Evolutionary conservation across 768 basidiomycete species (phyloP), one percentile per base, ranked within the genome.

Genomic region (Tremella fuciformis): DNA sequence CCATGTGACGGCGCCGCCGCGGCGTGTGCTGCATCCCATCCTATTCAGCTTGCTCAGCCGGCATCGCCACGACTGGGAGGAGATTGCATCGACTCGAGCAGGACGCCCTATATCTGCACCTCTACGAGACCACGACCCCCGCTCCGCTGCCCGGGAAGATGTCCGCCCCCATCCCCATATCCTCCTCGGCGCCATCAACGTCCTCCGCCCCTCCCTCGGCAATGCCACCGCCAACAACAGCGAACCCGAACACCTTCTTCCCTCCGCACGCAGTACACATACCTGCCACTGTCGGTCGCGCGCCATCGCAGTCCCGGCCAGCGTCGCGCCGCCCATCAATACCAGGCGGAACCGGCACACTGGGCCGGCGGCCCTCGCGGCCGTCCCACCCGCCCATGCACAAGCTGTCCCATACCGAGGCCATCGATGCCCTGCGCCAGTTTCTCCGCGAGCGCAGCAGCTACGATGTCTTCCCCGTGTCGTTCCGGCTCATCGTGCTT

Each of bases 391-490:
- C 71, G n/a, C 66, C 71, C 2, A 8, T 53, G 3, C 55, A 55
- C 13, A 18, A 59, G 19, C 55, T 74, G 2, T 63, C 72, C 0
- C 79, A 80, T 62, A 62, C 71, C 22, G 71, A 73, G 41, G 81
- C 78, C 0, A 66, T 81, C 21, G 75, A 77, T 37, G 70, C 75
- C 18, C 91, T 99, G 70, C 83, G 94, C 52, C 78, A 78, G 52
- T 89, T 91, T 78, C 85, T 98, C 79, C 88, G 84, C 69, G 84
- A 86, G 58, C 85, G 89, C 70, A 88, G 86, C 16, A 86, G 86
- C 65, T 99, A 98, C 80, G 94, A 98, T 78, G 91, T 94, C 29
- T 93, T 99, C 70, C 96, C 96, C 22, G 90, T 98, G 80, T 88
- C 86, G 78, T 99, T 93, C 80, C 83, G 94, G 68, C 83, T 98